Conservation (phyloP, 768 basidiomycete genomes). For the Russula vinacea region DNA sequence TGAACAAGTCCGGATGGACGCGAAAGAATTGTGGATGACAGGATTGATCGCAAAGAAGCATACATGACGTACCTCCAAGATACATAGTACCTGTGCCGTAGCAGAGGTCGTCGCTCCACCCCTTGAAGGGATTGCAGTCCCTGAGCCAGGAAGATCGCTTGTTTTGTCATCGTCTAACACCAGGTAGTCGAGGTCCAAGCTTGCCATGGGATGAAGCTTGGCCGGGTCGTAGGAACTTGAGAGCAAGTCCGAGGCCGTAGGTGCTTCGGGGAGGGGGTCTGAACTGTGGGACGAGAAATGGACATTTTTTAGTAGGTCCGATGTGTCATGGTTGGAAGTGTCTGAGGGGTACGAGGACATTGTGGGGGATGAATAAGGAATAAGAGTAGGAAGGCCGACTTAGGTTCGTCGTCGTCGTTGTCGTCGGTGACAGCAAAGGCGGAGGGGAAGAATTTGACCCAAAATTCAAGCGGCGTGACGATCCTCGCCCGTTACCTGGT, state of each 20-base stretch:
- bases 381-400: neutral
- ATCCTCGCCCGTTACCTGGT: conserved; percentile 15
- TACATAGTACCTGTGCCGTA: conserved; percentile 99
- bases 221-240: conserved; percentile 86
- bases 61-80: conserved; percentile 76
- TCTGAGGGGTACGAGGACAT: conserved; percentile 23
- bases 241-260: conserved; percentile 85
- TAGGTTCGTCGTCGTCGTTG: conserved; percentile 16
- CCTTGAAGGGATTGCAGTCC: conserved; percentile 88
- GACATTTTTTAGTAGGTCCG: conserved; percentile 30
- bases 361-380: neutral
- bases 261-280: conserved; percentile 50
- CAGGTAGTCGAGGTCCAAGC: conserved; percentile 90
- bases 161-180: conserved; percentile 95
- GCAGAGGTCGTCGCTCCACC: conserved; percentile 99
- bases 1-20: conserved; percentile 53
- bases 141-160: conserved; percentile 82
- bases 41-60: conserved; percentile 30
- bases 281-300: conserved; percentile 34
- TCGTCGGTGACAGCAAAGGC: conserved; percentile 7
- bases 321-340: conserved; percentile 14
- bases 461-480: conserved; percentile 27
- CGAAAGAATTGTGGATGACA: conserved; percentile 39
- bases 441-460: neutral
- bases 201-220: conserved; percentile 90